Conservation (phyloP, 768 basidiomycete species). For the Podaxis sp. region DNA sequence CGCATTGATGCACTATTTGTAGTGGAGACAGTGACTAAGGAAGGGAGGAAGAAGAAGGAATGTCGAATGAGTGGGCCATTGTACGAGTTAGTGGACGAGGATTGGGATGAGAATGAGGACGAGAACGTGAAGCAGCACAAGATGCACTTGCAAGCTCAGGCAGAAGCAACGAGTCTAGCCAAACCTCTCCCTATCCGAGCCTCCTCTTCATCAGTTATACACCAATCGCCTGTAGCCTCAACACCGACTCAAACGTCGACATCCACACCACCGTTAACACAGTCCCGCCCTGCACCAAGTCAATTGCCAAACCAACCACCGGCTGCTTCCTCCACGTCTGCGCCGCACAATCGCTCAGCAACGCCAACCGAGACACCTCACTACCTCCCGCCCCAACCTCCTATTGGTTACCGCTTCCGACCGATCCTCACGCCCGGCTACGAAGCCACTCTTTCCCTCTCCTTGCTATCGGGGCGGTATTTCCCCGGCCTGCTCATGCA, state of each 20-base stretch:
- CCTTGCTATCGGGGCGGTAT: constrained; percentile 76
- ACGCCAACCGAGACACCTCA: constrained; percentile 13
- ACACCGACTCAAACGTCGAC: neutral
- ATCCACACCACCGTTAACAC: neutral
- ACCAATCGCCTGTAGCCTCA: neutral
- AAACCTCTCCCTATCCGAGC: constrained; percentile 4
- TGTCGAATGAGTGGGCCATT: constrained; percentile 72
- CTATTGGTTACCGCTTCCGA: constrained; percentile 68
- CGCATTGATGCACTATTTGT: constrained; percentile 63
- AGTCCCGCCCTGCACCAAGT: neutral
- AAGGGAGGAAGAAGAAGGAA: constrained; percentile 51
- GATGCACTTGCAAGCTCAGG: neutral
- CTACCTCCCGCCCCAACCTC: constrained; percentile 58
- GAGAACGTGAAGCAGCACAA: constrained; percentile 13
- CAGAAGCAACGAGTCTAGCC: constrained; percentile 2
- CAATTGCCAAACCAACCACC: neutral
- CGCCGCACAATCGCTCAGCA: neutral
- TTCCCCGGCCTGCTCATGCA: constrained; percentile 73
- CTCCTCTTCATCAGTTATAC: neutral
- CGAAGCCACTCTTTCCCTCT: constrained; percentile 68
- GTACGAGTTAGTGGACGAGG: constrained; percentile 76
- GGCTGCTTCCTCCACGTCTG: neutral
- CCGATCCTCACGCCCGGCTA: constrained; percentile 59
- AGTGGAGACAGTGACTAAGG: constrained; percentile 47
- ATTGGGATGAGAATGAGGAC: constrained; percentile 53